phyloP scores from a whole-genome alignment of 768 basidiomycete genomes.

The Candolleomyces aberdarensis region DNA sequence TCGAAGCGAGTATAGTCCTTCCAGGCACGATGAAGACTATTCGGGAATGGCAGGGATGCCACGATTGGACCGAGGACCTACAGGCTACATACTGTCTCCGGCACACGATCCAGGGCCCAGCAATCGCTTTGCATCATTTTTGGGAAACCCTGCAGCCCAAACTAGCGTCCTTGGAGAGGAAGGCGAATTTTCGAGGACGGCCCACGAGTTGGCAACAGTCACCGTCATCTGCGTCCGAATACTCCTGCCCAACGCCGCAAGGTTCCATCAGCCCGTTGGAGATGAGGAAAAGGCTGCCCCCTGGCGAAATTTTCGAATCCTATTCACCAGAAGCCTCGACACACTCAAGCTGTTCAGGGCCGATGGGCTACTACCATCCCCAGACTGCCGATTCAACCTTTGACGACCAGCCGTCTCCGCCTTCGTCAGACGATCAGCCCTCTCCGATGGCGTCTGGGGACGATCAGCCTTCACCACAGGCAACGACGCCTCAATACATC shows the following conservation, averaged over 20 bases:
- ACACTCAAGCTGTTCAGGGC: too few relatives aligned
- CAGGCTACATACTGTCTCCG: slow-evolving; percentile 64
- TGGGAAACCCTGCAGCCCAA: neutral
- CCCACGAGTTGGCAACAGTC: too few relatives aligned
- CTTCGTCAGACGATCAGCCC: too few relatives aligned
- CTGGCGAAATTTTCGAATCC: neutral
- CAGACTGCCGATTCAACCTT: too few relatives aligned
- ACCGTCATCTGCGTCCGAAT: neutral
- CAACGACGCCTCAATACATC: too few relatives aligned
- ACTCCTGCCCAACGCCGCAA: neutral
- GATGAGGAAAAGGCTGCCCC: neutral
- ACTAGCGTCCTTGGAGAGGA: too few relatives aligned
- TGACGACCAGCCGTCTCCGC: too few relatives aligned
- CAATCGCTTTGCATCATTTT: slow-evolving; percentile 34
- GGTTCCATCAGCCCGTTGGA: neutral
- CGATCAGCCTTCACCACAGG: too few relatives aligned
- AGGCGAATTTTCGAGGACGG: too few relatives aligned
- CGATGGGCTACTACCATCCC: too few relatives aligned
- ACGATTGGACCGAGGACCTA: slow-evolving; percentile 75
- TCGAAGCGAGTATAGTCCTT: slow-evolving; percentile 39
- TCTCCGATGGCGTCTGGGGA: too few relatives aligned
- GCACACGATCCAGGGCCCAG: slow-evolving; percentile 64
- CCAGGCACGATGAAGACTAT: slow-evolving; percentile 24
- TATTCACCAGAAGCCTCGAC: neutral
- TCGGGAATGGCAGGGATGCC: slow-evolving; percentile 59